phyloP scores from a whole-genome alignment of 495 filamentous ascomycete species.

The Pyrenopolyporus hunteri region DNA sequence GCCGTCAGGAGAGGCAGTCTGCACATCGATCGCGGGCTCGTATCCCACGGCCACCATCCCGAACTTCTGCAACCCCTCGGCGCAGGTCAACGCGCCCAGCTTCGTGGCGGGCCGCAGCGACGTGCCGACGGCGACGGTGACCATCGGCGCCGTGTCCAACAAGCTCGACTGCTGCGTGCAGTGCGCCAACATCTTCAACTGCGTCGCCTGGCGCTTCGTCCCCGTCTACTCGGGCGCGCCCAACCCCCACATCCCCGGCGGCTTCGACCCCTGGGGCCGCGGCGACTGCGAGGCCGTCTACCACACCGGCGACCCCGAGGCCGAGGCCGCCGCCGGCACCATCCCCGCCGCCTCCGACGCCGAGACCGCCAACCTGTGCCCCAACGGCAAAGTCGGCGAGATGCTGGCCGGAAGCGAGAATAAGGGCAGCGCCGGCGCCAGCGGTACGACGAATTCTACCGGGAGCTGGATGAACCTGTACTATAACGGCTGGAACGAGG shows the following conservation, averaged over 20 bases:
- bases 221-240: slow-evolving; percentile 33
- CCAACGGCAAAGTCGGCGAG: slow-evolving; percentile 35
- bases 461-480: slow-evolving; percentile 36
- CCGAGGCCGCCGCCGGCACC: background rate
- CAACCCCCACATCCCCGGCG: slow-evolving; percentile 33
- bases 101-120: slow-evolving; percentile 17
- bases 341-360: background rate
- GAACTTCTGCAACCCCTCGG: slow-evolving; percentile 41
- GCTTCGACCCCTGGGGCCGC: slow-evolving; percentile 41
- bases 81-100: slow-evolving; percentile 32
- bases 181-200: slow-evolving; percentile 41
- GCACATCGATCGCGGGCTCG: slow-evolving; percentile 31
- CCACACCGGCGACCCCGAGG: slow-evolving; percentile 24
- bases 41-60: slow-evolving; percentile 38
- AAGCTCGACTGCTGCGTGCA: slow-evolving; percentile 42
- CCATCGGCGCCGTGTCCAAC: slow-evolving; percentile 34
- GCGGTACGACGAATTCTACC: background rate
- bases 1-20: slow-evolving; percentile 8
- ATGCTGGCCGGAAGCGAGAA: slow-evolving; percentile 12
- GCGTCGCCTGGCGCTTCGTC: slow-evolving; percentile 40
- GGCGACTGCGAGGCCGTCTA: slow-evolving; percentile 39
- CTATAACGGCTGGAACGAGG: slow-evolving; percentile 43
- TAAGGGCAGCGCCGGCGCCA: no score
- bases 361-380: slow-evolving; percentile 26
- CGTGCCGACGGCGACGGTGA: slow-evolving; percentile 31